These are phyloP conservation scores for Penicillium coprophilum DNA, from an alignment of 495 filamentous ascomycete genomes.

Conservation along the genomic window DNA sequence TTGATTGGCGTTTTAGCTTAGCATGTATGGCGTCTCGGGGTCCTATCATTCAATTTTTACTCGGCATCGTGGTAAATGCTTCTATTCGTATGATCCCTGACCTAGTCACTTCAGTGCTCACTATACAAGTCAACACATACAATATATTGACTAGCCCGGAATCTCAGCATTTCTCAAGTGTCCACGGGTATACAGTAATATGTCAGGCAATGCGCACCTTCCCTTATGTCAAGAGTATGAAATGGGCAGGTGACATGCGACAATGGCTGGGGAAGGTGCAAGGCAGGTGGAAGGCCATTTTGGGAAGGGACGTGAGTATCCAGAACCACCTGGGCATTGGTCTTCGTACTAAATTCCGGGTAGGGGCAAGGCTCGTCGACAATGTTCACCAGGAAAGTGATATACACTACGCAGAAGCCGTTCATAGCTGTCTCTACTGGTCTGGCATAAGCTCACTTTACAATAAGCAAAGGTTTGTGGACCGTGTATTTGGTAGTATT, in stretches of 20 bases:
- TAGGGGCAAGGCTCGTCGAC: slow-evolving; percentile 24
- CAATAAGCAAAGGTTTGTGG: slow-evolving; percentile 14
- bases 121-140: neutral
- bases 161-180: no score
- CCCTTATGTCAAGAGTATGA: no score
- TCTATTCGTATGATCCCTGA: neutral
- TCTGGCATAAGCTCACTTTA: slow-evolving; percentile 13
- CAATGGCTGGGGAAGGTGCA: no score
- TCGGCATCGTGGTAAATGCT: neutral
- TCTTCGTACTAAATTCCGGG: slow-evolving; percentile 25
- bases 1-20: slow-evolving; percentile 11
- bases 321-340: slow-evolving; percentile 16
- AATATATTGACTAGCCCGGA: no score
- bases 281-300: no score
- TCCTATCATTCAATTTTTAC: neutral
- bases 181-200: no score
- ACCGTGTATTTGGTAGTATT: slow-evolving; percentile 16
- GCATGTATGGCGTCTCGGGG: slow-evolving; percentile 9
- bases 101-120: neutral
- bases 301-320: slow-evolving; percentile 1
- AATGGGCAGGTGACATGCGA: no score
- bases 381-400: slow-evolving; percentile 32
- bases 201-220: no score
- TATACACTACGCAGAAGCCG: slow-evolving; percentile 34
- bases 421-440: slow-evolving; percentile 35